Base-by-base conservation (phyloP, 2,329 filamentous ascomycete genomes). In the Aspergillus fijiensis region DNA sequence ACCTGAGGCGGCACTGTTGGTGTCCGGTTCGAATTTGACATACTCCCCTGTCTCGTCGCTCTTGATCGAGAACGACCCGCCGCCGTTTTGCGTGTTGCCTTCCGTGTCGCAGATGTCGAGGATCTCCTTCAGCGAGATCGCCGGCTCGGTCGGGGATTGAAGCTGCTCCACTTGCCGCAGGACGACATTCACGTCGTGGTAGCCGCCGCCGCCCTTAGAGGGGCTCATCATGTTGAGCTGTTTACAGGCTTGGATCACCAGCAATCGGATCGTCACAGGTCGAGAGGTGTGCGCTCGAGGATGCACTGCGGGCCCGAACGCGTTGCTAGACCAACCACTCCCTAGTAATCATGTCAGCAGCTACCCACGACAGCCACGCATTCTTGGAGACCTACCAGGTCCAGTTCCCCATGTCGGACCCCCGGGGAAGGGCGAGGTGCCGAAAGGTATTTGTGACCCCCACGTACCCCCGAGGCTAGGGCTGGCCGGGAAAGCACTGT, bases 71-170 rank as follows among this genome's bases (percentile, higher is more conserved):
- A 99, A 96, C 27, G 85, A 89, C n/a, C 95, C 95, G 49, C 94
- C 94, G 50, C 95, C 95, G 69, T 98, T 98, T 60, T 88, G 86
- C 2, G 80, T 73, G 69, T 89, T 96, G 59, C 95, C 95, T 73
- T 96, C 91, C 0, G 94, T 96, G 69, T 98, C 94, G 74, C 91
- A 95, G 60, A 96, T 89, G 59, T 90, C 87, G 45, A 94, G 82
- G 67, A 98, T 82, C 69, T 97, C 93, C 27, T 81, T 82, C 70
- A 80, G 86, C 74, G 65, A 81, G 74, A 80, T 86, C 68, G 79
- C 72, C 27, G 82, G 76, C 60, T 88, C 84, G 57, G 81, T 81
- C n/a, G 84, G 77, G 35, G 79, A 79, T 57, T 87, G 86, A 31
- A 90, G 81, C 57, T 85, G 83, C 10, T 88, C 84, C 66, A 92